A percentile compares a stretch with the other conserved stretches of the same genome.
Conservation (phyloP, 2,329 filamentous ascomycete genomes). For the Apiospora marii region DNA sequence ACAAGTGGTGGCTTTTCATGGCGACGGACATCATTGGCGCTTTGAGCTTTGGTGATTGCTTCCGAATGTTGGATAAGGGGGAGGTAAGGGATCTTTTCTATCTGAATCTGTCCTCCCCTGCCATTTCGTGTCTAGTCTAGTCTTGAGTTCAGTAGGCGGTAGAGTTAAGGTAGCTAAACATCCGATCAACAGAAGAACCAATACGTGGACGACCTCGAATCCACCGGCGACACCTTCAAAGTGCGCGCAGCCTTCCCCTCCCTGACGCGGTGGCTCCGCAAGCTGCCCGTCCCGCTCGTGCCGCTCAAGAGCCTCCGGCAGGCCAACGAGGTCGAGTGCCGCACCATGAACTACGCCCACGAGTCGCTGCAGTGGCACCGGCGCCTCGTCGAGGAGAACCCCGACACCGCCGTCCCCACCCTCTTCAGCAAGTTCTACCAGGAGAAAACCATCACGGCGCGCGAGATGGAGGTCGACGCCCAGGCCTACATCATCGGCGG, state of each 20-base stretch:
- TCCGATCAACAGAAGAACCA: neutral
- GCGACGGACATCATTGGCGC: conserved; percentile 62
- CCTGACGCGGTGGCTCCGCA: neutral
- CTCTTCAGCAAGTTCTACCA: conserved; percentile 28
- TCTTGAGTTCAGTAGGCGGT: neutral
- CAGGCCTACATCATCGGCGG: conserved; percentile 50
- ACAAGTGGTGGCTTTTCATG: conserved; percentile 63
- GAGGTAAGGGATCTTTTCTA: conserved; percentile 45
- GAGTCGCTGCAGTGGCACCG: conserved; percentile 14
- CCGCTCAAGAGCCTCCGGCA: neutral
- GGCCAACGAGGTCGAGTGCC: neutral
- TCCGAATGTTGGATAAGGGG: conserved; percentile 58
- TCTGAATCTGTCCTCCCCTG: neutral
- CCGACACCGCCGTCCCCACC: neutral
- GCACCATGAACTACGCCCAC: conserved; percentile 13
- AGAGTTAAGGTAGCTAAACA: neutral
- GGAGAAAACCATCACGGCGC: conserved; percentile 50
- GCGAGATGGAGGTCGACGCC: conserved; percentile 51
- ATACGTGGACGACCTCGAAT: conserved; percentile 6
- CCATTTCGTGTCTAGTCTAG: neutral
- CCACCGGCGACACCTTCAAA: neutral
- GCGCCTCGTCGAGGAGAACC: neutral
- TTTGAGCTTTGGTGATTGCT: conserved; percentile 62
- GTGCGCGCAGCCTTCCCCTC: conserved; percentile 3
- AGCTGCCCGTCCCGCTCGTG: neutral